Percentiles rank a stretch among this genome's conserved stretches.
phyloP scores from a whole-genome alignment of 2,329 filamentous ascomycete genomes.

The Blastomyces gilchristii region DNA sequence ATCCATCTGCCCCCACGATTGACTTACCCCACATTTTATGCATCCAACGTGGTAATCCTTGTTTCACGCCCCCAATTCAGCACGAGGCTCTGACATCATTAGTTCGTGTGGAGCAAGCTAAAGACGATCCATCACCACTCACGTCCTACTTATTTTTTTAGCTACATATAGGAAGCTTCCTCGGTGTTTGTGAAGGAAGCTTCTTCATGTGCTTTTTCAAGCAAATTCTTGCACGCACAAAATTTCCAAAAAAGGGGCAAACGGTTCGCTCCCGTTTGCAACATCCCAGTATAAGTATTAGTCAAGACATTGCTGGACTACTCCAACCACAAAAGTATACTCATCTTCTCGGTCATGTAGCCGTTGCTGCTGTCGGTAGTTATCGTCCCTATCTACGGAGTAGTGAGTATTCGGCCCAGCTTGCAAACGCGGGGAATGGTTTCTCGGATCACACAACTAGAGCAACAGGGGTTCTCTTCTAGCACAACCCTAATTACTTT shows the following conservation, averaged over 20 bases:
- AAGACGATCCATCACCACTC: not conserved
- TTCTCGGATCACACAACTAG: not conserved
- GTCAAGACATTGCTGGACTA: not conserved
- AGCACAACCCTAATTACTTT: not conserved
- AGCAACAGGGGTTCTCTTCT: not conserved
- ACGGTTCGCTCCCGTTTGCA: not conserved
- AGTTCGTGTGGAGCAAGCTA: not conserved
- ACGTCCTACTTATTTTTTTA: not conserved
- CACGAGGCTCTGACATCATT: not conserved
- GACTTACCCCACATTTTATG: slow-evolving; percentile 1
- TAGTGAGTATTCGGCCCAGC: not conserved
- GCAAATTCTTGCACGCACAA: not conserved
- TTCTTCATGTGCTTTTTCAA: not conserved
- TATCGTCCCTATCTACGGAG: not conserved
- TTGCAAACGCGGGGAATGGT: not conserved
- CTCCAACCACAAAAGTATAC: not conserved
- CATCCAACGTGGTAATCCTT: not conserved
- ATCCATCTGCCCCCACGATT: not conserved
- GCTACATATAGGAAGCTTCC: not conserved
- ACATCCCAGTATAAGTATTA: not conserved
- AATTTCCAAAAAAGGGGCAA: not conserved
- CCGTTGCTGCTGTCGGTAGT: not conserved
- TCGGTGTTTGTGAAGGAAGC: not conserved
- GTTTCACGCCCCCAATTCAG: not conserved
- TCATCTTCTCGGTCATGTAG: not conserved